These are phyloP conservation scores for Echria macrotheca DNA, from an alignment of 495 filamentous ascomycete species.

Conservation along the genomic window DNA sequence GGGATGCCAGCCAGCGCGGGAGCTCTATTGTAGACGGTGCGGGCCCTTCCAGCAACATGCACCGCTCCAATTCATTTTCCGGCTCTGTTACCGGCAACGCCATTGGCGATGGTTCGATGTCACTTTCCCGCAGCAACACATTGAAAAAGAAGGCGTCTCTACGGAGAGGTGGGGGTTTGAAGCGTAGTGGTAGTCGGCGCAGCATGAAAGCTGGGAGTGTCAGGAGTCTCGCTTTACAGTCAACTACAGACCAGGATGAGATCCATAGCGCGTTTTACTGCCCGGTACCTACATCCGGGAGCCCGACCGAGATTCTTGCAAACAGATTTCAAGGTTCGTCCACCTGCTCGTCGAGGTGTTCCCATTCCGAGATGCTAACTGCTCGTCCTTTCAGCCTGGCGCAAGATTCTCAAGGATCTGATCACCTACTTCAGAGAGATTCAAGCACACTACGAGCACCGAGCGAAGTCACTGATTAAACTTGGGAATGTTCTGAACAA, in stretches of 20 bases:
- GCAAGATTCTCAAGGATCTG: constrained; percentile 89
- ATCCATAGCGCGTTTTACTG: constrained; percentile 79
- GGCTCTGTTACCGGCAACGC: constrained; percentile 32
- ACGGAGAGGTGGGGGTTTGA: constrained; percentile 65
- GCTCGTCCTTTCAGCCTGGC: constrained; percentile 61
- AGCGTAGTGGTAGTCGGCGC: constrained; percentile 69
- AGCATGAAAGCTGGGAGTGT: constrained; percentile 78
- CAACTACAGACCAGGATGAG: constrained; percentile 58
- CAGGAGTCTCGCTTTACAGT: constrained; percentile 63
- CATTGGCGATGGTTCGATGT: constrained; percentile 27
- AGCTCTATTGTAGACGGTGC: constrained; percentile 51
- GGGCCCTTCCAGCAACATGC: constrained; percentile 35
- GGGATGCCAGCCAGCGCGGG: constrained; percentile 63
- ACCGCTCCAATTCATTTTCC: constrained; percentile 40
- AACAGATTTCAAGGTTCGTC: constrained; percentile 82
- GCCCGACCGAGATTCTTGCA: constrained; percentile 83
- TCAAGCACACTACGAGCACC: constrained; percentile 81
- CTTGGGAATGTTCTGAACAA: constrained; percentile 80
- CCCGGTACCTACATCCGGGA: constrained; percentile 81
- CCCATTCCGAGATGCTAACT: constrained; percentile 9
- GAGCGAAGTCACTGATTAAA: constrained; percentile 75
- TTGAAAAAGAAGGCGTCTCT: constrained; percentile 82
- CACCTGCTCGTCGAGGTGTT: neutral
- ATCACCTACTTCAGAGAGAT: constrained; percentile 94
- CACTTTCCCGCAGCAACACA: constrained; percentile 66